Evolutionary conservation across 371 early-diverging fungal genomes (phyloP).

Genomic region (Rhizopus arrhizus): DNA sequence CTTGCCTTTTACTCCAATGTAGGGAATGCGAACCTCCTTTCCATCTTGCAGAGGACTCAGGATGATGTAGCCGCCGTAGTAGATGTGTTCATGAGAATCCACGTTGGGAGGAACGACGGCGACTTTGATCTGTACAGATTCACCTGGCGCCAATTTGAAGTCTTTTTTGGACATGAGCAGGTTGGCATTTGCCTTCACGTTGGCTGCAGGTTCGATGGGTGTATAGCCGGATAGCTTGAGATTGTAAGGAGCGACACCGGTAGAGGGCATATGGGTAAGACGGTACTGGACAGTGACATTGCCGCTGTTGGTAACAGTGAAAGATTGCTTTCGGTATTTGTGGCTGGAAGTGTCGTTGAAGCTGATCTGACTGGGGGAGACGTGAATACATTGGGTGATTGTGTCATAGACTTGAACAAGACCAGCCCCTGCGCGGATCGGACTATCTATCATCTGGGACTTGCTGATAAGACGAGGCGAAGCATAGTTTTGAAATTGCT

Average conservation of each 20-base stretch:
- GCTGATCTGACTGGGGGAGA: conserved; percentile 67
- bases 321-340: conserved; percentile 27
- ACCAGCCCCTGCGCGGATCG: conserved; percentile 68
- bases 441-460: conserved; percentile 18
- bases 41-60: conserved; percentile 11
- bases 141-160: conserved; percentile 39
- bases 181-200: conserved; percentile 28
- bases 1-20: conserved; percentile 39
- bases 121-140: conserved; percentile 41
- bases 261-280: conserved; percentile 41
- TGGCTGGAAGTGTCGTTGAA: conserved; percentile 67
- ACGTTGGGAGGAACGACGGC: conserved; percentile 39
- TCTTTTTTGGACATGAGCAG: conserved; percentile 33
- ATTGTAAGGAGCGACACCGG: conserved; percentile 64
- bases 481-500: conserved; percentile 61
- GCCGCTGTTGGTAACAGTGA: conserved; percentile 60
- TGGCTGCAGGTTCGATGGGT: conserved; percentile 25
- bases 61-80: conserved; percentile 37
- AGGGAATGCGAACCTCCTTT: conserved; percentile 47
- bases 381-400: conserved; percentile 48
- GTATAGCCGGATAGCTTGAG: conserved; percentile 12
- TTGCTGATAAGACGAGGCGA: background rate
- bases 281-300: conserved; percentile 47
- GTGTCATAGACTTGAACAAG: conserved; percentile 67
- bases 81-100: conserved; percentile 23